These are phyloP conservation scores for Alternaria arbusti DNA, from an alignment of 2,329 filamentous ascomycete genomes.

Conservation along the genomic window DNA sequence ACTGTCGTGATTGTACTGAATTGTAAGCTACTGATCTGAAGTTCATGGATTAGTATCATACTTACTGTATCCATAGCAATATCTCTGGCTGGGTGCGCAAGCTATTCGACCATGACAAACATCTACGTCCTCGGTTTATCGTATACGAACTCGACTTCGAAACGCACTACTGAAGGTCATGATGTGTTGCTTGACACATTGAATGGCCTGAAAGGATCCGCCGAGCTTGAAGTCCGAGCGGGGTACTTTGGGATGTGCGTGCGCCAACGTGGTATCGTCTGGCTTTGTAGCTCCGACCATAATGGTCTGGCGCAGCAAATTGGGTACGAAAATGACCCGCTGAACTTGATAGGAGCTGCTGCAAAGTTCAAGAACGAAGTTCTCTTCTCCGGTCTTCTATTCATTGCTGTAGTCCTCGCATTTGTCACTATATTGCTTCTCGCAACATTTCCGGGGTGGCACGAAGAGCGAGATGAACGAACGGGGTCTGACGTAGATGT, in stretches of 20 bases:
- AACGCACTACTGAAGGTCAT: neutral
- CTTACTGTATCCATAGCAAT: neutral
- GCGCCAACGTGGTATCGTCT: conserved; percentile 82
- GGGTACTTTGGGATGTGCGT: conserved; percentile 96
- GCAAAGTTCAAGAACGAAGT: neutral
- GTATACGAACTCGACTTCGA: neutral
- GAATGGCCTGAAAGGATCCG: conserved; percentile 79
- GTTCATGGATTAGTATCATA: neutral
- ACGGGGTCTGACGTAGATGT: neutral
- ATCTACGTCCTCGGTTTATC: neutral
- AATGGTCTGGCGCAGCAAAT: conserved; percentile 55
- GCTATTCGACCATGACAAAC: neutral
- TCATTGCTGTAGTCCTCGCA: neutral
- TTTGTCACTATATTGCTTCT: neutral
- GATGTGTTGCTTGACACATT: conserved; percentile 52
- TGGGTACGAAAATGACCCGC: neutral
- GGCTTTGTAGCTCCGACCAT: conserved; percentile 93
- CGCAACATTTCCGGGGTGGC: neutral
- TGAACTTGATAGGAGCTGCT: neutral
- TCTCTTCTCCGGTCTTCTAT: neutral
- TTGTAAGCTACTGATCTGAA: neutral
- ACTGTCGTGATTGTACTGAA: neutral
- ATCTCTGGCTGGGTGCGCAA: neutral
- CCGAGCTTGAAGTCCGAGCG: conserved; percentile 82
- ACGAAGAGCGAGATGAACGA: neutral